Base-by-base conservation (phyloP, 169 alveolate genomes). In the Amoebophrya sp. region DNA sequence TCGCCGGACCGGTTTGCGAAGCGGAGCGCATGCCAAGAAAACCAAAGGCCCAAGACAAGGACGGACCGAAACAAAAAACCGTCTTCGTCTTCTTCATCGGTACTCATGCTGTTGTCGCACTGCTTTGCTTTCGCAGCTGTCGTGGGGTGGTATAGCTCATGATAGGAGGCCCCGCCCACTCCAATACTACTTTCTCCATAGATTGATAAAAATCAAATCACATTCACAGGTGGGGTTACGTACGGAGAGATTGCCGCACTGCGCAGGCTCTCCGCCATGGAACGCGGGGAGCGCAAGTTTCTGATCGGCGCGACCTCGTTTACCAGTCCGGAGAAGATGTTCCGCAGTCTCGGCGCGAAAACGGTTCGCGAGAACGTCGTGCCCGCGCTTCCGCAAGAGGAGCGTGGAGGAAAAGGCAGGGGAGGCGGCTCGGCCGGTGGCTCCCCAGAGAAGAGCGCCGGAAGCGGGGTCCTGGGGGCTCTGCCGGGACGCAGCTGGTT, bases 171-270 rank as follows among this genome's bases (percentile, higher is more conserved):
- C n/a, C n/a, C n/a, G n/a, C n/a, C n/a, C n/a, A n/a, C n/a, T n/a
- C n/a, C n/a, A n/a, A n/a, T n/a, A n/a, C n/a, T n/a, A 42, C 13
- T 13, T 42, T 42, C 48, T 4, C 20, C 48, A 42, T 13, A 42
- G 13, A 42, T 7, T 7, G 20, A 42, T 7, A 42, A 42, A 42
- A 13, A 7, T 42, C 48, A 42, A 42, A 42, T 42, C 13, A 4
- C 48, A 42, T 42, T n/a, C n/a, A n/a, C 48, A 42, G 97, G 97
- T 31, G 97, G 97, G 20, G 94, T 94, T 31, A 95, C 97, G 50
- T 95, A 93, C 92, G 94, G 96, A 38, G 97, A 95, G 93, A 94
- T 95, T 40, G 95, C 94, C 34, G 96, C 96, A 20, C 87, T 95
- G 20, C 92, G 97, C 90, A 93, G 91, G 88, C 90, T 95, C 40